phyloP scores from a whole-genome alignment of 1,139 yeast genomes.

The Geotrichum siamense region DNA sequence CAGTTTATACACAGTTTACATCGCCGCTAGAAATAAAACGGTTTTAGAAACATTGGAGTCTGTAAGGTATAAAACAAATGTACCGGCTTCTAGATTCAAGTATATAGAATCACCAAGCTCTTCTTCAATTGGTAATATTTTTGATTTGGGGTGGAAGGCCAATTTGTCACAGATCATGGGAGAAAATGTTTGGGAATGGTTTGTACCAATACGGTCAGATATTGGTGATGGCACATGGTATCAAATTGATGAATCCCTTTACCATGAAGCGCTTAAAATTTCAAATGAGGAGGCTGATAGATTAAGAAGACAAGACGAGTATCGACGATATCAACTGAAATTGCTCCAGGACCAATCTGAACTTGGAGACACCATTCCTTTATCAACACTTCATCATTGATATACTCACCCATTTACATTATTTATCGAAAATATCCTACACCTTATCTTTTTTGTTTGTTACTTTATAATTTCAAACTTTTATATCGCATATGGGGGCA shows the following conservation, averaged over 20 bases:
- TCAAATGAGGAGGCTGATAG: slow-evolving; percentile 7
- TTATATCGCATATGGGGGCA: no score
- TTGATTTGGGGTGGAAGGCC: slow-evolving; percentile 55
- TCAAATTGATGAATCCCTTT: slow-evolving; percentile 11
- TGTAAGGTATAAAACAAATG: slow-evolving; percentile 44
- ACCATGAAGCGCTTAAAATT: slow-evolving; percentile 2
- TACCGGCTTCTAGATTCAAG: slow-evolving; percentile 38
- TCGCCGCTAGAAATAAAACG: slow-evolving; percentile 58
- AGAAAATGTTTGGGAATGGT: slow-evolving; percentile 52
- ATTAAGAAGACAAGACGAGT: slow-evolving; percentile 8
- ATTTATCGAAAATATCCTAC: neutral
- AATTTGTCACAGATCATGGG: slow-evolving; percentile 81
- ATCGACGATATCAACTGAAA: slow-evolving; percentile 6
- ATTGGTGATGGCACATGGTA: slow-evolving; percentile 16
- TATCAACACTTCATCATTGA: no score
- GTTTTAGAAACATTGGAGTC: slow-evolving; percentile 76
- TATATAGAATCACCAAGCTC: slow-evolving; percentile 39
- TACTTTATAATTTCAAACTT: no score
- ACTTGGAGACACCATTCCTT: slow-evolving; percentile 1
- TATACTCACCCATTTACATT: no score
- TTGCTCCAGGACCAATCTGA: slow-evolving; percentile 2
- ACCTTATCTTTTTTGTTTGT: no score
- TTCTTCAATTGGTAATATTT: slow-evolving; percentile 52
- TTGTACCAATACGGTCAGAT: slow-evolving; percentile 47
- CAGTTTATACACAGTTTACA: slow-evolving; percentile 50